phyloP scores from a whole-genome alignment of 2,329 filamentous ascomycete species.

The Herpotrichia juniperi region DNA sequence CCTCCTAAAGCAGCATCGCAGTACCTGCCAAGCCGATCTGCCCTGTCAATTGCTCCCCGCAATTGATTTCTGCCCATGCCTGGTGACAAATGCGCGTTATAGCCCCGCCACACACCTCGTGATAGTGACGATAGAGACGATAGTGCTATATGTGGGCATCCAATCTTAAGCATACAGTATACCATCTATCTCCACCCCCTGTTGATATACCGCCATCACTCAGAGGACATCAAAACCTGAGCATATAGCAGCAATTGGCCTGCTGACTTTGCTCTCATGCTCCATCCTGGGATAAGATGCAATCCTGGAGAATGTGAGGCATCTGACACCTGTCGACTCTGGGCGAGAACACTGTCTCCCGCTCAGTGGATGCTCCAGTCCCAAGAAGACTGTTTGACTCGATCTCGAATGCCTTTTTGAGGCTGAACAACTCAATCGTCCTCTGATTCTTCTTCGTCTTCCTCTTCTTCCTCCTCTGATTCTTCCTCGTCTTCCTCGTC shows the following conservation, averaged over 20 bases:
- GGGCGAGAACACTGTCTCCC: neutral
- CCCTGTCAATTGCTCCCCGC: neutral
- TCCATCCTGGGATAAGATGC: neutral
- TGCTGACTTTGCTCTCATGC: neutral
- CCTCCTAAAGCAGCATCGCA: neutral
- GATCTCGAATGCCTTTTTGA: neutral
- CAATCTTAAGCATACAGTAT: too few relatives aligned
- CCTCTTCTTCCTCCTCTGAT: neutral
- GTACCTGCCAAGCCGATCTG: neutral
- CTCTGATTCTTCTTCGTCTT: neutral
- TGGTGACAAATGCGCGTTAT: neutral
- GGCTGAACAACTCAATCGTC: slow-evolving; percentile 1
- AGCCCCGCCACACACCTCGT: too few relatives aligned
- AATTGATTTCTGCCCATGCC: neutral
- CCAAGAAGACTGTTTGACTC: neutral
- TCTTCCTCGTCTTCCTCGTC: slow-evolving; percentile 3
- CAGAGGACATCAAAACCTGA: neutral
- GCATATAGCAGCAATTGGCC: neutral
- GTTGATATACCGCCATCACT: neutral
- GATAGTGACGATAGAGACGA: too few relatives aligned
- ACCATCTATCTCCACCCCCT: too few relatives aligned
- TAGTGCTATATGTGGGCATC: too few relatives aligned
- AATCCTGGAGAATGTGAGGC: neutral
- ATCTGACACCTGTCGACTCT: slow-evolving; percentile 3
- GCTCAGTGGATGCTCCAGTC: neutral